Base-by-base conservation (phyloP, 1,139 yeast species). In the Sugiyamaella xylanicola region DNA sequence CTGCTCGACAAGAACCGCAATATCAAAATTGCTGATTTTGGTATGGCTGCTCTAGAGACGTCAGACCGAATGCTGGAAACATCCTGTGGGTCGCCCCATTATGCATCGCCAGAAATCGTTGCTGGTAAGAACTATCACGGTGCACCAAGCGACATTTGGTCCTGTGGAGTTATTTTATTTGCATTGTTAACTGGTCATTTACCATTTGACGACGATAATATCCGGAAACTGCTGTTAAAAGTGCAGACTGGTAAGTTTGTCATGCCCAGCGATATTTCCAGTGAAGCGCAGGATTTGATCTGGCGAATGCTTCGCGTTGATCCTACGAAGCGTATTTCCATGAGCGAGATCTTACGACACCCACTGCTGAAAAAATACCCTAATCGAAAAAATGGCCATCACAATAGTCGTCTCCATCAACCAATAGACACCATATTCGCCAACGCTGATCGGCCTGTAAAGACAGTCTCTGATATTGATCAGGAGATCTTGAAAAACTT, bases 41-140 rank as follows among this genome's bases (percentile, higher is more conserved):
- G 99, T 41, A 95, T 93, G 99, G 99, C 99, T n/a, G 99, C 99
- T 1, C 76, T 93, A 49, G 99, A 93, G 71, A 86, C 95, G 41
- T 82, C 83, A 56, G 95, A 87, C 64, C 82, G 87, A 65, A 75
- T 93, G 68, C 77, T 95, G 56, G 97, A 93, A 70, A 93, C 99
- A 1, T 86, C 95, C 32, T 93, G 99, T 74, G 99, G 99, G 0
- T 90, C 97, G 20, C 99, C 99, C 20, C 99, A 95, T 72, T 93
- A 93, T 73, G 99, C 99, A 1, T 89, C 97, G 13, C 99, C 99
- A 0, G 99, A 93, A 71, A 93, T 93, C 62, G 97, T 93, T 2
- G 89, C 96, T 9, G 99, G 99, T 47, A 83, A 86, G 61, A 88
- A 84, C 59, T 93, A 93, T 70, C 98, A 93, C 69, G 99, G 99